Evolutionary conservation across 352 stramenopile genomes (phyloP).

Genomic region (Globisporangium megalacanthum): DNA sequence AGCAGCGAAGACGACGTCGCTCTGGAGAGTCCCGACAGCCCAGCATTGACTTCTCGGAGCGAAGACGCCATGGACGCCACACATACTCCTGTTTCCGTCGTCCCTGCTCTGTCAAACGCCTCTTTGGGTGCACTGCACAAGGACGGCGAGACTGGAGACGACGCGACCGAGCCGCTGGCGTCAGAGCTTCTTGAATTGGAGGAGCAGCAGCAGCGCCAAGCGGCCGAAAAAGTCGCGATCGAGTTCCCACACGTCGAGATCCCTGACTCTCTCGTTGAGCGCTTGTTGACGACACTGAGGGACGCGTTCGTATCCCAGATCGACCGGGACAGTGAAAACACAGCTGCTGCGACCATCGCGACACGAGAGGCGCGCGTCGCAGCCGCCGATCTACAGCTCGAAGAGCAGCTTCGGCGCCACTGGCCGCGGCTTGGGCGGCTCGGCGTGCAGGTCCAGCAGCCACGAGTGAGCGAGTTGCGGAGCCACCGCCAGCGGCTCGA

Average conservation of each 20-base stretch:
- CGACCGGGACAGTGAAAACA: constrained; percentile 23
- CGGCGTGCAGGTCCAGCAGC: constrained; percentile 84
- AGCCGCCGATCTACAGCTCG: constrained; percentile 41
- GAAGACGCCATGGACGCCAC: too few species aligned
- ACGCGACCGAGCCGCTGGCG: background rate
- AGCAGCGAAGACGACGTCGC: background rate
- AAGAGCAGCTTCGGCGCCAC: constrained; percentile 84
- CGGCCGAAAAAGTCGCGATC: constrained; percentile 19
- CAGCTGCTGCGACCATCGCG: constrained; percentile 16
- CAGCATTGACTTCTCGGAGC: too few species aligned
- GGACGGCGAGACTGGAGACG: background rate
- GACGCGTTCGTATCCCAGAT: constrained; percentile 41
- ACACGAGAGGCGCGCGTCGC: constrained; percentile 32
- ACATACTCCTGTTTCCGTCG: too few species aligned
- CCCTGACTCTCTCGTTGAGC: constrained; percentile 13
- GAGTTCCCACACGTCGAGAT: constrained; percentile 37
- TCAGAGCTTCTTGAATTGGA: constrained; percentile 3
- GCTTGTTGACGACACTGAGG: constrained; percentile 28
- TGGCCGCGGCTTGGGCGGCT: constrained; percentile 81
- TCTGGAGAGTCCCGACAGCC: too few species aligned
- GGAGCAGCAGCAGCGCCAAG: constrained; percentile 6
- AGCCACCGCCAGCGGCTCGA: constrained; percentile 72
- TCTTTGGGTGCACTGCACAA: too few species aligned
- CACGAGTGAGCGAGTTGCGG: constrained; percentile 77
- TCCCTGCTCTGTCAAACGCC: too few species aligned